Base-by-base conservation (phyloP, 495 filamentous ascomycete genomes). In the Xylaria cubensis region DNA sequence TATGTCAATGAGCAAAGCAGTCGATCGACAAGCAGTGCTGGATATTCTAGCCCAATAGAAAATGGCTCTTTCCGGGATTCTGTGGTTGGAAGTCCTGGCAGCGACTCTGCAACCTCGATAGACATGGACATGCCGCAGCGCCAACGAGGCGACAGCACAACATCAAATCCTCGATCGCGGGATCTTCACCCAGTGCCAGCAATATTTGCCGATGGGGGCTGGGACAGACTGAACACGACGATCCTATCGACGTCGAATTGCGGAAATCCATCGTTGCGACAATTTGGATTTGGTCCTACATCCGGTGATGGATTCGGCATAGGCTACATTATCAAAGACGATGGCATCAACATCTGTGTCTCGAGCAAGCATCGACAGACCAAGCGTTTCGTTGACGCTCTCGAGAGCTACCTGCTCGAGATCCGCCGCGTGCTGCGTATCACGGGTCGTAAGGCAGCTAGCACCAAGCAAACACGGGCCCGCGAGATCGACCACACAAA, bases 271-370 rank as follows among this genome's bases (percentile, higher is more conserved):
- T 95, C 92, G n/a, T 88, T 99, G 17, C 91, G 96, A 1, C 94
- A 97, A 61, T 99, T 99, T 76, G 96, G 96, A 13, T 99, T 99
- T 81, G 96, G 96, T 0, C 96, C 96, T 4, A 97, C 94, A 0
- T 95, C 92, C 4, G 95, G 91, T 36, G 97, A 98, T 67, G 96
- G 96, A 0, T 98, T 98, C 80, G 96, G 97, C 15, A 97, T 99
- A 68, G 96, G 96, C 15, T 99, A 99, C 82, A 98, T 99, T 76
- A 98, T 99, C 88, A 99, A 99, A 81, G 95, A 97, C 76, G 95
- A 97, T 48, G 86, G 88, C 62, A 92, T 99, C 75, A 93, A 90
- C 42, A 97, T 99, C 79, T 98, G 96, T 80, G 94, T 95, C 0
- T 91, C 89, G 13, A 94, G 91, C 61, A 97, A 97, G 78, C 96